Percentiles rank a stretch among this genome's conserved stretches.
Evolutionary conservation across 163 green algal species (phyloP).

Genomic region (Chloromonas sp.): DNA sequence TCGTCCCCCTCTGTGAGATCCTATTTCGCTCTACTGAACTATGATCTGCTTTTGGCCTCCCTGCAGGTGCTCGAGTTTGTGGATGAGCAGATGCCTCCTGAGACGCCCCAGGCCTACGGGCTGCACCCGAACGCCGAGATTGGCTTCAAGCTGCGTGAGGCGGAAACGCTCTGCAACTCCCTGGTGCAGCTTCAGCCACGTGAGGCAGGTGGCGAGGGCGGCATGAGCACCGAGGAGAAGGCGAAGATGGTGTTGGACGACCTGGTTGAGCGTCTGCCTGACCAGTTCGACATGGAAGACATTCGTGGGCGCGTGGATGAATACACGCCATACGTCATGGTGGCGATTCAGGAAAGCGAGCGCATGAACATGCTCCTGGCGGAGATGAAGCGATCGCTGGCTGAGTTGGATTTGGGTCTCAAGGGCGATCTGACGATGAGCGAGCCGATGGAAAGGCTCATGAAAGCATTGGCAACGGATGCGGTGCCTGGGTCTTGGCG

Average conservation of each 20-base stretch:
- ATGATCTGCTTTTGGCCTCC: too few relatives aligned
- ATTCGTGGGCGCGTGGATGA: conserved; percentile 79
- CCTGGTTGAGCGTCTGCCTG: conserved; percentile 65
- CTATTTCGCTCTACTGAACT: too few relatives aligned
- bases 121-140: conserved; percentile 92
- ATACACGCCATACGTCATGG: conserved; percentile 82
- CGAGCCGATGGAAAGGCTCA: conserved; percentile 84
- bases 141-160: conserved; percentile 83
- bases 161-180: conserved; percentile 67
- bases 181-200: conserved; percentile 74
- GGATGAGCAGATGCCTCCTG: conserved; percentile 70
- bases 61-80: conserved; percentile 74
- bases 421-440: conserved; percentile 87
- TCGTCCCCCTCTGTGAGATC: too few relatives aligned
- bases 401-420: conserved; percentile 83
- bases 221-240: conserved; percentile 65
- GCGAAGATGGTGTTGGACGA: conserved; percentile 81
- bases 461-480: conserved; percentile 66
- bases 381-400: conserved; percentile 73
- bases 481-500: conserved; percentile 64
- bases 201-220: conserved; percentile 57
- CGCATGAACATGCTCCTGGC: conserved; percentile 83
- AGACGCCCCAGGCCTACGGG: conserved; percentile 80
- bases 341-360: conserved; percentile 86
- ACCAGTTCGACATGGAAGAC: conserved; percentile 84